Evolutionary conservation across 139 green algal species (phyloP).

Genomic region (Dunaliella sp.): DNA sequence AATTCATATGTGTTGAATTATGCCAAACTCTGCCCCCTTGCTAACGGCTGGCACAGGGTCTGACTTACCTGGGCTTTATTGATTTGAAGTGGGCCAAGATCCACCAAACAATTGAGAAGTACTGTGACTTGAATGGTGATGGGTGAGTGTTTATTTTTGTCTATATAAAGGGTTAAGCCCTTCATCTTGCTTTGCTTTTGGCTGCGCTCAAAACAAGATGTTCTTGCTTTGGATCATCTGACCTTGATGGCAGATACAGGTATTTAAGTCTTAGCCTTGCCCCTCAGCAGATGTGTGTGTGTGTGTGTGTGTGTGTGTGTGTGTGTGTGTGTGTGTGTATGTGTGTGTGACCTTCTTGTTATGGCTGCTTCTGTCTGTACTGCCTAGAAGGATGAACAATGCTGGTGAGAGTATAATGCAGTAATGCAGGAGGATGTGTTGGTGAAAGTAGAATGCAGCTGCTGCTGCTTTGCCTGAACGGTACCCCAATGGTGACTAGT

Average conservation of each 20-base stretch:
- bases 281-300: neutral
- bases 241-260: neutral
- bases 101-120: constrained; percentile 10
- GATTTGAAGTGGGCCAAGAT: constrained; percentile 37
- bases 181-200: too few relatives aligned
- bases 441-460: too few relatives aligned
- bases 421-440: too few relatives aligned
- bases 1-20: neutral
- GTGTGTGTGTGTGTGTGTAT: too few relatives aligned
- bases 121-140: constrained; percentile 33
- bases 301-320: neutral
- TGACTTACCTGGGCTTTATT: constrained; percentile 35
- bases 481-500: neutral
- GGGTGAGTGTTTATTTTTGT: constrained; percentile 14
- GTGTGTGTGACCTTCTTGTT: too few relatives aligned
- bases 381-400: too few relatives aligned
- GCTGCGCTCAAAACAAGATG: too few relatives aligned
- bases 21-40: too few relatives aligned
- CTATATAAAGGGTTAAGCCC: neutral
- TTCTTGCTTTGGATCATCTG: neutral
- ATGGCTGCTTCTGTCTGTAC: too few relatives aligned
- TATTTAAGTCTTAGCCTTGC: neutral
- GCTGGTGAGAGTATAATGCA: too few relatives aligned
- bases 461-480: too few relatives aligned
- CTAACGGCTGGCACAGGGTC: too few relatives aligned